Conservation (phyloP, 2,329 filamentous ascomycete species). For the Aspergillus alliaceus region DNA sequence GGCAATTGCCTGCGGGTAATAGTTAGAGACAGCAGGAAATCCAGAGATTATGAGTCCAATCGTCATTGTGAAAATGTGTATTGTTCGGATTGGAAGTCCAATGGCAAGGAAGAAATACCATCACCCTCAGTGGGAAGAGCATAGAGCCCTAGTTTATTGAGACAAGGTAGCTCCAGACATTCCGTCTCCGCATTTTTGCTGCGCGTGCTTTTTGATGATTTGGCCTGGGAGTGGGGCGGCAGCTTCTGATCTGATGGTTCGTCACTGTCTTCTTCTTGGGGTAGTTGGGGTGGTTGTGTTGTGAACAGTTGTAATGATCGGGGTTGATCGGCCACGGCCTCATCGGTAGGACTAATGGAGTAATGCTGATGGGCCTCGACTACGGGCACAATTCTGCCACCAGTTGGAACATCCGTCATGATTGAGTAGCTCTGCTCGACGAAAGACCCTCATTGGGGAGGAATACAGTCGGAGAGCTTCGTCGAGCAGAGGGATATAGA, state of each 20-base stretch:
- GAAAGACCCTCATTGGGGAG: slow-evolving; percentile 35
- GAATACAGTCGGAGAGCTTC: slow-evolving; percentile 14
- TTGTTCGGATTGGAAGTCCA: slow-evolving; percentile 4
- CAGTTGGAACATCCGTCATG: slow-evolving; percentile 40
- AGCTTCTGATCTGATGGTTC: neutral
- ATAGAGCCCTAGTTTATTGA: slow-evolving; percentile 59
- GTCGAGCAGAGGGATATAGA: slow-evolving; percentile 18
- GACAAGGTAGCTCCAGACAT: slow-evolving; percentile 42
- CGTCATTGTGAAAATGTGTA: slow-evolving; percentile 4
- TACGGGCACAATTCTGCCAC: slow-evolving; percentile 46
- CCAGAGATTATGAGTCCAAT: neutral
- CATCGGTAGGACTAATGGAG: slow-evolving; percentile 18
- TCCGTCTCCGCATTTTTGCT: slow-evolving; percentile 22
- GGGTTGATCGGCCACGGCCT: slow-evolving; percentile 13
- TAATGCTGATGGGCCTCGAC: slow-evolving; percentile 29
- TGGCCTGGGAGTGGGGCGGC: slow-evolving; percentile 1
- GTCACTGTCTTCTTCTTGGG: neutral
- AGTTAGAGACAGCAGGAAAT: slow-evolving; percentile 20
- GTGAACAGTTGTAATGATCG: slow-evolving; percentile 9
- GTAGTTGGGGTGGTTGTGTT: slow-evolving; percentile 17
- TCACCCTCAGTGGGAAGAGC: slow-evolving; percentile 60
- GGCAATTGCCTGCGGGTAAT: slow-evolving; percentile 60
- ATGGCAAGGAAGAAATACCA: slow-evolving; percentile 48
- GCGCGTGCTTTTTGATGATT: slow-evolving; percentile 10
- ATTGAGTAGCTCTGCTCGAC: slow-evolving; percentile 33